These are phyloP conservation scores for Cyanidioschyzon merolae DNA, from an alignment of 23 red algal species.

Conservation along the genomic window DNA sequence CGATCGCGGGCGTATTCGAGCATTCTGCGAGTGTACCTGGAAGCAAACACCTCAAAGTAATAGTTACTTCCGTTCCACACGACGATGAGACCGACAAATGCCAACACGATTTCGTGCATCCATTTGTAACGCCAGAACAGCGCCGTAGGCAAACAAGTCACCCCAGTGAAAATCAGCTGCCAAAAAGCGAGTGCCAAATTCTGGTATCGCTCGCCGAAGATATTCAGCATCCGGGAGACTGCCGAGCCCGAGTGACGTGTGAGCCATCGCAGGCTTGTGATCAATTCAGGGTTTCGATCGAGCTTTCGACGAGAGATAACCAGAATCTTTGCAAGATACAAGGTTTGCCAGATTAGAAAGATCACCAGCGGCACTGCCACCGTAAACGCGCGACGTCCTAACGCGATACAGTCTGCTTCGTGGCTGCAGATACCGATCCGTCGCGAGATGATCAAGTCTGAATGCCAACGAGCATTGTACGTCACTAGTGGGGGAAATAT, in stretches of 20 bases:
- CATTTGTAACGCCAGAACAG: constrained; percentile 15
- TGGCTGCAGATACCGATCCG: neutral
- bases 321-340: constrained; percentile 33
- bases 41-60: constrained; percentile 39
- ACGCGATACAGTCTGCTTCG: neutral
- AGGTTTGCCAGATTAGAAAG: constrained; percentile 31
- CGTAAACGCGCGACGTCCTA: neutral
- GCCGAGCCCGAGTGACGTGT: constrained; percentile 11
- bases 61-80: constrained; percentile 28
- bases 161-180: constrained; percentile 24
- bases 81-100: neutral
- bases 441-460: neutral
- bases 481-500: constrained; percentile 35
- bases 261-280: constrained; percentile 35
- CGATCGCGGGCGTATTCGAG: constrained; percentile 14
- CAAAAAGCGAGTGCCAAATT: constrained; percentile 18
- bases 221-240: constrained; percentile 18
- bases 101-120: constrained; percentile 17
- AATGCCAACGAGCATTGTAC: constrained; percentile 33
- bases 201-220: constrained; percentile 26
- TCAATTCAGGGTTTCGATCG: constrained; percentile 31
- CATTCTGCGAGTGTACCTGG: constrained; percentile 14
- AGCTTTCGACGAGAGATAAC: constrained; percentile 32
- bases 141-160: constrained; percentile 15
- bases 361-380: constrained; percentile 21